Evolutionary conservation across 306 rosid species (phyloP).

Genomic region (Malus sylvestris): DNA sequence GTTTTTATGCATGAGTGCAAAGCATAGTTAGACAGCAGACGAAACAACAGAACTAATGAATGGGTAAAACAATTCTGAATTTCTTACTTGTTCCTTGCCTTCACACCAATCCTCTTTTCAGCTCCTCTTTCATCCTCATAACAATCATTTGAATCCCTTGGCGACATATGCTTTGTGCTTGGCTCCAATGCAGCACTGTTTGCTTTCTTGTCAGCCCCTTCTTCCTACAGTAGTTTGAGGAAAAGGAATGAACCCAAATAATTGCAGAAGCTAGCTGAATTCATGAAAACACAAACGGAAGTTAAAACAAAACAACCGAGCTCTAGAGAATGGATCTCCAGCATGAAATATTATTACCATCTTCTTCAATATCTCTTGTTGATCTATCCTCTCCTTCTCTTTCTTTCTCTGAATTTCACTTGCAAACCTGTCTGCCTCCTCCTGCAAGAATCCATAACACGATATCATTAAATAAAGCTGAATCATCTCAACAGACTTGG

Average conservation of each 20-base stretch:
- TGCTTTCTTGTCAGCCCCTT: slow-evolving; percentile 57
- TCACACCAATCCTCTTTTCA: slow-evolving; percentile 65
- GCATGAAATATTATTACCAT: slow-evolving; percentile 73
- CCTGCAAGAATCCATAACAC: slow-evolving; percentile 43
- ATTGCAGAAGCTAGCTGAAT: slow-evolving; percentile 99
- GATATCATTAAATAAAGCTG: slow-evolving; percentile 16
- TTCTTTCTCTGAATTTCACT: slow-evolving; percentile 78
- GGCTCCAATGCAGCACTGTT: slow-evolving; percentile 46
- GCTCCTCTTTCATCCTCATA: slow-evolving; percentile 45
- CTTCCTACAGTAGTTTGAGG: slow-evolving; percentile 99
- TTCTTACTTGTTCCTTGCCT: slow-evolving; percentile 56
- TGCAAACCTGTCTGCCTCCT: slow-evolving; percentile 69
- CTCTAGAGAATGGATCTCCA: slow-evolving; percentile 50
- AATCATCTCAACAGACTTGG: neutral
- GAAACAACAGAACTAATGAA: neutral
- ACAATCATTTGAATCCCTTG: slow-evolving; percentile 41
- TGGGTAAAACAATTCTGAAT: slow-evolving; percentile 2
- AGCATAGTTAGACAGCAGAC: neutral
- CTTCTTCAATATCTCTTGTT: slow-evolving; percentile 65
- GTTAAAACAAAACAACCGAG: slow-evolving; percentile 70
- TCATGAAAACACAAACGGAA: slow-evolving; percentile 73
- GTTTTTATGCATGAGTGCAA: neutral
- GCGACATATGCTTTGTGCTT: slow-evolving; percentile 28
- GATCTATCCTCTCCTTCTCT: slow-evolving; percentile 72
- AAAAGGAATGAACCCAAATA: slow-evolving; percentile 99